phyloP scores from a whole-genome alignment of 129 eudicot genomes.

The Artemisia annua region DNA sequence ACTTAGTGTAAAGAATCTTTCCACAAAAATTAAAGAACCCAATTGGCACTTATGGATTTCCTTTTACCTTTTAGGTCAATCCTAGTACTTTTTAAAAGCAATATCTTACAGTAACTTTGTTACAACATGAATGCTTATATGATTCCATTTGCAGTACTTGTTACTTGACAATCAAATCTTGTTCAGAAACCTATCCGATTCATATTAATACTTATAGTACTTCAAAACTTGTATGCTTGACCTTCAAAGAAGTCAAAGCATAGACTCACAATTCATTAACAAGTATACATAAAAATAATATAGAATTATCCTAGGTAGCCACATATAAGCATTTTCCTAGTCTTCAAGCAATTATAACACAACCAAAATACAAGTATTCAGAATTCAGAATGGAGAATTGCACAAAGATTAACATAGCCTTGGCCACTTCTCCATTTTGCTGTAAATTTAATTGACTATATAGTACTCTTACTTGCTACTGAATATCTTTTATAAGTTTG shows the following conservation, averaged over 20 bases:
- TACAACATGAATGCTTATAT: not conserved
- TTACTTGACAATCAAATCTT: not conserved
- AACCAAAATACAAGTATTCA: not conserved
- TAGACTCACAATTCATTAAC: not conserved
- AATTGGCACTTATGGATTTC: constrained; percentile 7
- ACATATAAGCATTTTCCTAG: not conserved
- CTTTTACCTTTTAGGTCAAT: constrained; percentile 23
- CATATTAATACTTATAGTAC: not conserved
- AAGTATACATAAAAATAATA: not conserved
- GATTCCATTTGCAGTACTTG: not conserved
- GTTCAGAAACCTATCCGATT: not conserved
- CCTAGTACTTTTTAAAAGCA: constrained; percentile 5
- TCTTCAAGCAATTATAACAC: constrained; percentile 13
- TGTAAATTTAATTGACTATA: no score
- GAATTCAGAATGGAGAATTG: no score
- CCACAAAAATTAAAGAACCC: not conserved
- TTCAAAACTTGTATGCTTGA: constrained; percentile 9
- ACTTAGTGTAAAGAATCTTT: constrained; percentile 19
- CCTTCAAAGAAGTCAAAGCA: constrained; percentile 16
- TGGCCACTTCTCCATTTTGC: no score
- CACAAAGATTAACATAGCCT: no score
- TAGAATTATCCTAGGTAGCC: not conserved
- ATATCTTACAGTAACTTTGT: not conserved
- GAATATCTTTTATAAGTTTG: no score
- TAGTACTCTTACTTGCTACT: no score